Evolutionary conservation across 805 yeast genomes (phyloP), one percentile per base, ranked within the genome.

Genomic region (Teunomyces lycoperdinae): DNA sequence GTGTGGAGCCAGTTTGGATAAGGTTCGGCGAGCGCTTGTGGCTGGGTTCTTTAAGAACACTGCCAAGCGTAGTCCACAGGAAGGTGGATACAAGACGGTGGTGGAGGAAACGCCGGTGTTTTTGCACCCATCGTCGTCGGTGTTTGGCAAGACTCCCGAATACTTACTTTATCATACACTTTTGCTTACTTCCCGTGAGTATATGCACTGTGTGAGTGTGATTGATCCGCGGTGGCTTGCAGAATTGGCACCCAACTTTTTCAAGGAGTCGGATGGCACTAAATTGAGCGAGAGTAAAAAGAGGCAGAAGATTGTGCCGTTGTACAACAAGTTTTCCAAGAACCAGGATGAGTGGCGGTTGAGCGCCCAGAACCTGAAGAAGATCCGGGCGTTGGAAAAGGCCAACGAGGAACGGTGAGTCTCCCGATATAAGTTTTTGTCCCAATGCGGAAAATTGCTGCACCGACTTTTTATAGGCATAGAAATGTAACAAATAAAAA

Each of bases 191-290:
- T 79, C 87, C 11, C 83, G 84, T 60, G 98, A 92, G 73, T 94
- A 87, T 60, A 89, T 92, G 96, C 87, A 94, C 47, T 89, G 89
- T 56, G 84, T 86, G 27, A 86, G 91, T 13, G 78, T 79, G n/a
- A 81, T 94, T 31, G 90, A 89, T 44, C 87, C 96, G 0, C 76
- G 74, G 52, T 88, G 96, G 96, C 70, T 92, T 29, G 68, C 81
- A 42, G 79, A 85, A 64, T 66, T 64, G 42, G 89, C 91, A 6
- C 89, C 91, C 3, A 81, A 79, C 39, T 89, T 84, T 64, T 92
- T 85, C 74, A 80, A 80, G 59, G 77, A 74, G 13, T 77, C 83
- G 0, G 87, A 82, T 57, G 74, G 78, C 2, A 63, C 70, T 45
- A 71, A 66, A 52, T 54, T 73, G 50, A 77, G 81, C 57, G 77